These are phyloP conservation scores for Hygrocybe punicea DNA, from an alignment of 768 basidiomycete genomes.

Conservation along the genomic window DNA sequence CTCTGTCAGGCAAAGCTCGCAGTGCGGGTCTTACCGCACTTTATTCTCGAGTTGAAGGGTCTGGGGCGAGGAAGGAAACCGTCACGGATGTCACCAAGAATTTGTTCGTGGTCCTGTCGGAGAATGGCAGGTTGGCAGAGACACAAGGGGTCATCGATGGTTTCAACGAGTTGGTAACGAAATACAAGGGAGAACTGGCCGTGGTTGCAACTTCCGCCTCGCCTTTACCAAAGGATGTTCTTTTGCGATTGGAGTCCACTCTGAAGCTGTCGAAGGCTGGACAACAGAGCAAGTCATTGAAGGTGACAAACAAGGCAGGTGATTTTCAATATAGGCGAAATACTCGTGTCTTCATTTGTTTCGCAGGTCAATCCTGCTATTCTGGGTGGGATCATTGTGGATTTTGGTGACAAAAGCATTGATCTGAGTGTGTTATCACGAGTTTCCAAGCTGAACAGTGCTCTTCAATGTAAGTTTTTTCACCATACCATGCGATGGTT, in stretches of 20 bases:
- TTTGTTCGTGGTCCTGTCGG: constrained; percentile 82
- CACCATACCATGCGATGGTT: constrained; percentile 2
- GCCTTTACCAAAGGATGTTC: constrained; percentile 72
- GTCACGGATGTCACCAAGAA: constrained; percentile 88
- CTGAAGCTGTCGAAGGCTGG: constrained; percentile 86
- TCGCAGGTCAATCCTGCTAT: constrained; percentile 84
- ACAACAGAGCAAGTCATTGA: constrained; percentile 81
- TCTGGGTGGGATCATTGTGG: constrained; percentile 88
- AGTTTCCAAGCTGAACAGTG: constrained; percentile 90
- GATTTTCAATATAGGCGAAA: background rate
- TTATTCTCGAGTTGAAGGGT: constrained; percentile 61
- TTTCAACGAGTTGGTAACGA: constrained; percentile 84
- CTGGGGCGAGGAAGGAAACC: constrained; percentile 65
- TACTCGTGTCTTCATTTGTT: constrained; percentile 8
- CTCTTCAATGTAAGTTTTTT: constrained; percentile 67
- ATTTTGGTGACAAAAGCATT: constrained; percentile 98
- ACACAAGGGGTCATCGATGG: constrained; percentile 83
- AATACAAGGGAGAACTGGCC: constrained; percentile 89
- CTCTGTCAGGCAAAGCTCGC: constrained; percentile 79
- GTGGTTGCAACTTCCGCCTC: constrained; percentile 87
- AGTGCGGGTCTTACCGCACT: constrained; percentile 61
- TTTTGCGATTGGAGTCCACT: constrained; percentile 74
- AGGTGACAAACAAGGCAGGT: constrained; percentile 85
- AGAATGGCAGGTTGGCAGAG: constrained; percentile 89
- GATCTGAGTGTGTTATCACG: constrained; percentile 93